phyloP scores from a whole-genome alignment of 805 yeast genomes.

The Huiozyma naganishii region DNA sequence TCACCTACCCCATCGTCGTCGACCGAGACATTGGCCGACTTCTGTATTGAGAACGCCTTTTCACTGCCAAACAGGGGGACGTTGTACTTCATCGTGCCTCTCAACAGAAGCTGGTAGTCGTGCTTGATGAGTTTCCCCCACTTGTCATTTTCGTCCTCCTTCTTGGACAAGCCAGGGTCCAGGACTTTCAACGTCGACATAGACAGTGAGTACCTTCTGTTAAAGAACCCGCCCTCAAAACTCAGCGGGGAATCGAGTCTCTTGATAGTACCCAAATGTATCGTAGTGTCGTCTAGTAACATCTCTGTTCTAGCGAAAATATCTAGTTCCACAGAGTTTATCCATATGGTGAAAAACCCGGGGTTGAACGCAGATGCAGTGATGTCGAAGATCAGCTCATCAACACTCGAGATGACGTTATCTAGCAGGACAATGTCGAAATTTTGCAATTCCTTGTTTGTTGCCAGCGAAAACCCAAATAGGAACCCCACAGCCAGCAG shows the following conservation, averaged over 20 bases:
- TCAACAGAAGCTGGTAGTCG: conserved; percentile 75
- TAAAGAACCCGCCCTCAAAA: conserved; percentile 72
- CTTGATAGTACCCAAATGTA: conserved; percentile 60
- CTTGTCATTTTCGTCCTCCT: conserved; percentile 27
- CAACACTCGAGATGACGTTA: conserved; percentile 69
- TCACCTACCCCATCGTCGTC: no score
- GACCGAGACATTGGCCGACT: conserved; percentile 34
- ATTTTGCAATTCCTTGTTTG: conserved; percentile 69
- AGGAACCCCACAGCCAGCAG: conserved; percentile 66
- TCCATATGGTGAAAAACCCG: conserved; percentile 59
- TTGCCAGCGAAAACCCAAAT: conserved; percentile 75
- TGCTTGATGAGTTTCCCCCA: conserved; percentile 69
- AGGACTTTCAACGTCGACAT: conserved; percentile 60
- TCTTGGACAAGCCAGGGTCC: conserved; percentile 49
- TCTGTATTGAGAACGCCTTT: conserved; percentile 52
- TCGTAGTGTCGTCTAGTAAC: conserved; percentile 39
- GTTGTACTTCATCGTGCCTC: conserved; percentile 72
- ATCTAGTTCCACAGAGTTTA: conserved; percentile 64
- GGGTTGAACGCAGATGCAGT: conserved; percentile 77
- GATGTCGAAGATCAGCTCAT: conserved; percentile 74
- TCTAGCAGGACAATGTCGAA: conserved; percentile 52
- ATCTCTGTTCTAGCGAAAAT: conserved; percentile 59
- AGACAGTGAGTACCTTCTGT: conserved; percentile 46
- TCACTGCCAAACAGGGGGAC: conserved; percentile 50
- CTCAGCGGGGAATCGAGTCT: conserved; percentile 60